These are phyloP conservation scores for Oryza australiensis DNA, from an alignment of 176 grass and related monocot genomes.

Conservation along the genomic window DNA sequence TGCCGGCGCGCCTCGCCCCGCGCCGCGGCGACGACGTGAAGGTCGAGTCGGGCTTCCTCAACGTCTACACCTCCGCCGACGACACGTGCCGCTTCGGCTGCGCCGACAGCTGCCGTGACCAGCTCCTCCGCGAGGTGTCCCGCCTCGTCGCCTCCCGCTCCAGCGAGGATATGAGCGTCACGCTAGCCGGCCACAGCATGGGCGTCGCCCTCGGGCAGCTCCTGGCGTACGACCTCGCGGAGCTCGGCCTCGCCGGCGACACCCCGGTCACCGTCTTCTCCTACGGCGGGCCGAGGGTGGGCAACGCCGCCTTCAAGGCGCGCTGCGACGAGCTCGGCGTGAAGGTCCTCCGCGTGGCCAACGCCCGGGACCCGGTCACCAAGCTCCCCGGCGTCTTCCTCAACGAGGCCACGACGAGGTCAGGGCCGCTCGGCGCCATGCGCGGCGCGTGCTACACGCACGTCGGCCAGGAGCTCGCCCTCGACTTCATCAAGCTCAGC, in stretches of 20 bases:
- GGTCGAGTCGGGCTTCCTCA: conserved; percentile 87
- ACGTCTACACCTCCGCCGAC: conserved; percentile 86
- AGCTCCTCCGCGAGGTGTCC: conserved; percentile 70
- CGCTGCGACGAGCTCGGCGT: conserved; percentile 77
- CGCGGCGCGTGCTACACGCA: conserved; percentile 60
- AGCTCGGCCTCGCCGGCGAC: conserved; percentile 57
- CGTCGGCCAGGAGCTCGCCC: conserved; percentile 72
- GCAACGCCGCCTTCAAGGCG: conserved; percentile 69
- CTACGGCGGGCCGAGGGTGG: conserved; percentile 75
- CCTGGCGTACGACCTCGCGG: conserved; percentile 67
- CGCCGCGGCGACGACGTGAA: conserved; percentile 42
- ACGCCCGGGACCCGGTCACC: conserved; percentile 66
- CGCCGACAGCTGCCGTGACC: conserved; percentile 70
- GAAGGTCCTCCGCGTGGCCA: conserved; percentile 76
- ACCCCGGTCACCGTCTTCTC: conserved; percentile 77
- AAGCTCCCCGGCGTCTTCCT: conserved; percentile 77
- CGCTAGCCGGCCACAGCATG: conserved; percentile 88
- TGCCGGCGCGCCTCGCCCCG: conserved; percentile 63
- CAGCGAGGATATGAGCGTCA: conserved; percentile 61
- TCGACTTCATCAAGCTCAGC: conserved; percentile 59
- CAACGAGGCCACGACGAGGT: conserved; percentile 53
- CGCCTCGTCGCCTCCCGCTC: conserved; percentile 32
- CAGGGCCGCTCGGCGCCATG: conserved; percentile 36
- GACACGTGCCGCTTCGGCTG: conserved; percentile 56
- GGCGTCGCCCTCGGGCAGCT: conserved; percentile 70